These are phyloP conservation scores for Fusarium tuaranense DNA, from an alignment of 2,329 filamentous ascomycete genomes.

Conservation along the genomic window DNA sequence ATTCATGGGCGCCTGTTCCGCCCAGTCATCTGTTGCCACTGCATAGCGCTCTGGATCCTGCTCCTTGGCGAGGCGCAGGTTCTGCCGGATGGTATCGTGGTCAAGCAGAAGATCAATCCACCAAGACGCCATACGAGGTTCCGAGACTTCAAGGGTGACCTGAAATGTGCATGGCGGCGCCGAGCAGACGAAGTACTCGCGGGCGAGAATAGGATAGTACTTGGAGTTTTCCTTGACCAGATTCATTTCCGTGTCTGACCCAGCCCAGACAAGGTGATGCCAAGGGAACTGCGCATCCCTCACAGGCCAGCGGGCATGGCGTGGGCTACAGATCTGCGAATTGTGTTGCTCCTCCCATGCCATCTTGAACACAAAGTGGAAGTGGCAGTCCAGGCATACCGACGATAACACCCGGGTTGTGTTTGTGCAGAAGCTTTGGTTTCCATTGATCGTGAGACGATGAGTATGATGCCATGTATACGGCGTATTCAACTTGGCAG, in stretches of 20 bases:
- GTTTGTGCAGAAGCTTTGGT: slow-evolving; percentile 50
- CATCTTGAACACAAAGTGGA: slow-evolving; percentile 56
- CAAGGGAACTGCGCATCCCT: slow-evolving; percentile 52
- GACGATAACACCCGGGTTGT: slow-evolving; percentile 49
- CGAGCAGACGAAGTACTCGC: slow-evolving; percentile 57
- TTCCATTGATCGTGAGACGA: slow-evolving; percentile 53
- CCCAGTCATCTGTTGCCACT: slow-evolving; percentile 55
- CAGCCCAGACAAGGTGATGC: slow-evolving; percentile 54
- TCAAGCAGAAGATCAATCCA: slow-evolving; percentile 61
- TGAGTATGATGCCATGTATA: slow-evolving; percentile 52
- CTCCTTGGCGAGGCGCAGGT: slow-evolving; percentile 53
- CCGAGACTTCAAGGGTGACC: slow-evolving; percentile 61
- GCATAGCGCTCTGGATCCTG: slow-evolving; percentile 63
- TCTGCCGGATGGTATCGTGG: slow-evolving; percentile 55
- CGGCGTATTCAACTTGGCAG: slow-evolving; percentile 45
- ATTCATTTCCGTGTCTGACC: slow-evolving; percentile 44
- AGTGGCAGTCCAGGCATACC: slow-evolving; percentile 55
- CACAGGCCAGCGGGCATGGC: slow-evolving; percentile 50
- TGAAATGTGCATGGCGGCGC: slow-evolving; percentile 55
- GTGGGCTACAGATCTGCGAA: slow-evolving; percentile 46
- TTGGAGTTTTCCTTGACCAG: slow-evolving; percentile 45
- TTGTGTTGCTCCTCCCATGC: slow-evolving; percentile 47
- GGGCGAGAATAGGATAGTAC: slow-evolving; percentile 54
- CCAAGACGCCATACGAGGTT: slow-evolving; percentile 58
- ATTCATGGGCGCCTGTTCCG: slow-evolving; percentile 55